Base-by-base conservation (phyloP, 768 basidiomycete species). In the Leccinellum luteum region DNA sequence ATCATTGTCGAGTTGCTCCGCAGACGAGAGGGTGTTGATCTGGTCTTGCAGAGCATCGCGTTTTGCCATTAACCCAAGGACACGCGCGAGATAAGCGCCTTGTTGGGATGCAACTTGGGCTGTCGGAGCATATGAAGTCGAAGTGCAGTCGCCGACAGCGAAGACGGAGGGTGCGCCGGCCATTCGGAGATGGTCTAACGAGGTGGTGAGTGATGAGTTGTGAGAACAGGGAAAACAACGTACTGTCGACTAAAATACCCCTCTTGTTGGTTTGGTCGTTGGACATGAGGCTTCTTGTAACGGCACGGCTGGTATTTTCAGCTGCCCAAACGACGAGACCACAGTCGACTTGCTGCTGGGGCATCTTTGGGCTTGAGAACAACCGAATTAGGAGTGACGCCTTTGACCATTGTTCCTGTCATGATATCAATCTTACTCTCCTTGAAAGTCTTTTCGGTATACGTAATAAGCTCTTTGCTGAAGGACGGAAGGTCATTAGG, bases 51-150 rank as follows among this genome's bases (percentile, higher is more conserved):
- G 73, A 2, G 73, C 71, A 54, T 93, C 89, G 67, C 85, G 86
- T 74, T 85, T 87, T 6, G 90, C 89, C 58, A 92, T 74, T 76
- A 91, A 85, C 56, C 79, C 76, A 62, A 99, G 83, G 45, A 89
- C 75, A 25, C 92, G 85, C 0, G 92, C 93, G 61, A 99, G 85
- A 78, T 96, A 99, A 17, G 84, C 83, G 34, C 97, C 97, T 73
- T 98, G 89, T 70, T 99, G 97, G 32, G 87, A 83, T 3, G 97
- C 97, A 38, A 94, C 97, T 73, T 98, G 97, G 1, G 97, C 97
- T 12, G 97, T 99, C 2, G 97, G 95, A 1, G 97, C 95, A 70
- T 98, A 98, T 44, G 85, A 82, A 1, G 93, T 90, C 23, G 94
- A 86, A 1, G 95, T 94, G 75, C 94, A 97, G 75, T 98, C 96